Conservation (phyloP, 176 grass and related monocot species). For the Themeda triandra region DNA sequence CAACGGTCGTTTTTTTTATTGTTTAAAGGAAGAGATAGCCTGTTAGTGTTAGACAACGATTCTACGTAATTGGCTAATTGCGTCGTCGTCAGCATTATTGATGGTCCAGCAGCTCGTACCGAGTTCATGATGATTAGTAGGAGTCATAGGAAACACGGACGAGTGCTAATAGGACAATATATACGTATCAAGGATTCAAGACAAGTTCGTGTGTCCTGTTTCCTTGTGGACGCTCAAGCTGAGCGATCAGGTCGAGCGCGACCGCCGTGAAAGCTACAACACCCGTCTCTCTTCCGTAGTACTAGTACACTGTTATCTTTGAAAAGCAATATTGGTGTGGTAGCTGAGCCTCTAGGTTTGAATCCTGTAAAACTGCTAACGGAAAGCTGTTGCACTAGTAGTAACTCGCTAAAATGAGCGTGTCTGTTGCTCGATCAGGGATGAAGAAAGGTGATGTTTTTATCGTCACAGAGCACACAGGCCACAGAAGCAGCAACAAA, state of each 20-base stretch:
- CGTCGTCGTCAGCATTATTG: not conserved
- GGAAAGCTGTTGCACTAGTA: too few relatives aligned
- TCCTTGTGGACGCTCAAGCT: slow-evolving; percentile 12
- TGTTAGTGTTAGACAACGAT: not conserved
- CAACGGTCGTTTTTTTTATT: too few relatives aligned
- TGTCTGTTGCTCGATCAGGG: not conserved
- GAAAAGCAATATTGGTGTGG: too few relatives aligned
- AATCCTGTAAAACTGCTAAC: too few relatives aligned
- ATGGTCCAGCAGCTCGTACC: not conserved
- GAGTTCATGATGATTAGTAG: not conserved
- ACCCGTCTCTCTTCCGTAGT: not conserved
- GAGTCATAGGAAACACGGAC: not conserved
- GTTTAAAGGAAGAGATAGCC: too few relatives aligned
- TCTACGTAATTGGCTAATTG: not conserved
- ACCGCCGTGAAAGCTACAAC: slow-evolving; percentile 13
- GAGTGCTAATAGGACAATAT: not conserved
- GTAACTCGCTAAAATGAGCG: not conserved
- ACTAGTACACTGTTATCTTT: not conserved
- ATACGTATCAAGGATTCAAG: not conserved
- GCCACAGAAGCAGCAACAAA: not conserved
- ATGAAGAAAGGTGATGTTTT: not conserved
- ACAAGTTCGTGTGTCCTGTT: slow-evolving; percentile 23
- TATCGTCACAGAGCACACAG: not conserved
- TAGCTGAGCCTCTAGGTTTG: too few relatives aligned
- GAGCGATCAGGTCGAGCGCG: slow-evolving; percentile 14